Conservation (phyloP, 257 asterid species). For the Linaria vulgaris region DNA sequence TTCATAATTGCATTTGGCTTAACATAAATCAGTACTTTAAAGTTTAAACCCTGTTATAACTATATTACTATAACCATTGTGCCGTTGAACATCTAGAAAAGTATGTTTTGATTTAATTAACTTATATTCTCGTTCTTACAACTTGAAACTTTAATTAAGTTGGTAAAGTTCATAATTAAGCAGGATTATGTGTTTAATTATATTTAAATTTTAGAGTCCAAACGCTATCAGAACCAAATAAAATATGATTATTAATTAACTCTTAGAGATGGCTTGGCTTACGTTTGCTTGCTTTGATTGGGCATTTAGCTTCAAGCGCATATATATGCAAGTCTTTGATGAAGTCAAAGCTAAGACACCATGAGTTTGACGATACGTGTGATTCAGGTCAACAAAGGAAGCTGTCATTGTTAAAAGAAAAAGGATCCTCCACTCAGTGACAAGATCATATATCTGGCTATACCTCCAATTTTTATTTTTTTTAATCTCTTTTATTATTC, state of each 20-base stretch:
- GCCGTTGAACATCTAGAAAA: slow-evolving; percentile 12
- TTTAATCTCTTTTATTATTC: not conserved
- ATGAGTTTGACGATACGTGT: slow-evolving; percentile 35
- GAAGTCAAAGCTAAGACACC: slow-evolving; percentile 39
- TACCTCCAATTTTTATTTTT: not conserved
- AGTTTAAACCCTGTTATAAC: not conserved
- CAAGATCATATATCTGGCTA: slow-evolving; percentile 22
- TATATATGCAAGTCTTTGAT: slow-evolving; percentile 25
- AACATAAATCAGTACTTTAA: not conserved
- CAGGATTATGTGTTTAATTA: not conserved
- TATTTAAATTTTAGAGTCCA: not conserved
- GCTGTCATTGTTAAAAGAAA: slow-evolving; percentile 8
- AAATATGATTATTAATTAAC: too few species aligned
- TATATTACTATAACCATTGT: not conserved
- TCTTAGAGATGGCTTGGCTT: not conserved
- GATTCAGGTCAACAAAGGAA: slow-evolving; percentile 34
- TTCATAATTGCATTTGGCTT: slow-evolving; percentile 29
- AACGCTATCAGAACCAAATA: not conserved
- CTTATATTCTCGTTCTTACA: not conserved
- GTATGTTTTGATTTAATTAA: not conserved
- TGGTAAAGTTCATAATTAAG: not conserved
- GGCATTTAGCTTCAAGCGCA: slow-evolving; percentile 29
- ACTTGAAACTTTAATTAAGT: not conserved
- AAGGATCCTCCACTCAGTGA: slow-evolving; percentile 15
- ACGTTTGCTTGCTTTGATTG: slow-evolving; percentile 20